These are phyloP conservation scores for Lasiodiplodia sp. DNA, from an alignment of 2,329 filamentous ascomycete genomes.

Conservation along the genomic window DNA sequence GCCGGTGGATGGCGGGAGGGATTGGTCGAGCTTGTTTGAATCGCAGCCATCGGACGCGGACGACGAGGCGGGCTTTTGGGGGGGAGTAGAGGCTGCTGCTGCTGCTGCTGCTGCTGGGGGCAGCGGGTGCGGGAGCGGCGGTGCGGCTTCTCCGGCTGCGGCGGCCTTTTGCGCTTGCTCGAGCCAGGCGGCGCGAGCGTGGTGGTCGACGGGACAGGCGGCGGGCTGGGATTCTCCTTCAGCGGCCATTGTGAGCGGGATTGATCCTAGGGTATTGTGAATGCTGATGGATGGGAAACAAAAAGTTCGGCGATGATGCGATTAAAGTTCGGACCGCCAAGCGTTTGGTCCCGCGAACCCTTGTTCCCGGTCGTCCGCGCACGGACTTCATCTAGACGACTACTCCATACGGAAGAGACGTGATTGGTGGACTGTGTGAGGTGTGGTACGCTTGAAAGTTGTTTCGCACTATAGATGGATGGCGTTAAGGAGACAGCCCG, in stretches of 20 bases:
- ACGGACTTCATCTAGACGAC: neutral
- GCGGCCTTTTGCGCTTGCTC: constrained; percentile 63
- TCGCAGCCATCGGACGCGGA: constrained; percentile 44
- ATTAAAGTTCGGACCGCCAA: constrained; percentile 13
- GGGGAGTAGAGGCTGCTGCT: constrained; percentile 28
- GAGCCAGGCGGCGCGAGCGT: constrained; percentile 87
- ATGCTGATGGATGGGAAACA: neutral
- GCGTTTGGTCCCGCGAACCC: neutral
- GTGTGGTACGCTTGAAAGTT: neutral
- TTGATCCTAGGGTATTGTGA: neutral
- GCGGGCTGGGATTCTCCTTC: constrained; percentile 17
- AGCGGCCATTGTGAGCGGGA: constrained; percentile 12
- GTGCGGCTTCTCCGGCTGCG: constrained; percentile 33
- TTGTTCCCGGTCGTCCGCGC: constrained; percentile 1
- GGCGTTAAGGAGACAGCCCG: neutral
- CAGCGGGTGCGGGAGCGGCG: constrained; percentile 45
- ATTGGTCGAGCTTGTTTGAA: constrained; percentile 41
- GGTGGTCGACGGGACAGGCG: constrained; percentile 86
- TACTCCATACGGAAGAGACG: neutral
- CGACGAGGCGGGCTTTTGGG: neutral
- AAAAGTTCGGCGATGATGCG: constrained; percentile 11
- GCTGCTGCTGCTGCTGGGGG: constrained; percentile 32
- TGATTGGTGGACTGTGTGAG: neutral
- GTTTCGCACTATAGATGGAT: neutral
- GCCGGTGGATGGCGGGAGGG: constrained; percentile 27